Evolutionary conservation across 2,329 filamentous ascomycete species (phyloP), one percentile per base, ranked within the genome.

Genomic region (Cladosporium velox): DNA sequence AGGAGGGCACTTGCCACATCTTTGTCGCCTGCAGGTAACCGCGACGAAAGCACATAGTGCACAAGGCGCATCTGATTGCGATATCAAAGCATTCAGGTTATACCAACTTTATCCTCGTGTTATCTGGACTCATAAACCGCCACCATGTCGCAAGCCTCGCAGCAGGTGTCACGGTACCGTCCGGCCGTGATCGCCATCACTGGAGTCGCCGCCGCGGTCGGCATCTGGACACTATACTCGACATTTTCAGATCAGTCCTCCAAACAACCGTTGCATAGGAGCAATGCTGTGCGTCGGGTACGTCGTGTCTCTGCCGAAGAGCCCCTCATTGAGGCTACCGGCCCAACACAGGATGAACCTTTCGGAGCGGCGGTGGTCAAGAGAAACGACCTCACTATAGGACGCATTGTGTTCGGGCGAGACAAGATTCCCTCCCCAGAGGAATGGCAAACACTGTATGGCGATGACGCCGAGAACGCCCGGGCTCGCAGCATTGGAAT

Each of bases 211-310:
- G 85, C 86, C 52, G 83, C 81, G 12, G 87, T 85, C 59, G 78
- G 85, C 64, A 82, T 84, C 65, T 91, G 87, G 73, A 84, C 87
- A 65, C 78, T 87, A 70, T 90, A 88, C 75, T 77, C 71, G 65
- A 76, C 70, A 74, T 74, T 72, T 66, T 77, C 76, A 54, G 72
- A 68, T 28, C 72, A 70, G 67, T 70, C 65, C 65, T 72, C 71
- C 66, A 72, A 69, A 72, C 71, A 68, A 70, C 52, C 72, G 15
- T 79, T 91, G 34, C 89, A 86, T 70, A 82, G 90, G 68, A 89
- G 88, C 74, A 91, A 91, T 76, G 89, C 90, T 12, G 75, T 91
- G 44, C 87, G 88, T 68, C 84, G 86, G 57, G 74, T 66, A 28
- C 47, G 65, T 28, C 60, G 54, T 32, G 2, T 35, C 12, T 54